These are phyloP conservation scores for Elaphomyces granulatus DNA, from an alignment of 495 filamentous ascomycete species.

Conservation along the genomic window DNA sequence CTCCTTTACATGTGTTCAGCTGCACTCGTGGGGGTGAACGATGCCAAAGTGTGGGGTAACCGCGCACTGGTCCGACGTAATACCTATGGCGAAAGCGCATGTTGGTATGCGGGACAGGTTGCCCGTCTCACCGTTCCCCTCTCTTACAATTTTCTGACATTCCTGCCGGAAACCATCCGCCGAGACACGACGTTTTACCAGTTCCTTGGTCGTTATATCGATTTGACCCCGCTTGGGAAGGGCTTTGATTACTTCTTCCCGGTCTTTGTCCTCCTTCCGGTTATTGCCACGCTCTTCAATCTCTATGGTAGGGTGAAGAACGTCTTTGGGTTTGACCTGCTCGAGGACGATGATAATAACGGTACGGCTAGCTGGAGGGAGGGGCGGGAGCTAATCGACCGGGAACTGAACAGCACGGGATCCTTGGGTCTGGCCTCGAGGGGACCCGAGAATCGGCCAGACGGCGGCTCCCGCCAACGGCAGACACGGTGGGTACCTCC, in stretches of 20 bases:
- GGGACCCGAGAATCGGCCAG: constrained; percentile 15
- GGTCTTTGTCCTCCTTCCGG: constrained; percentile 67
- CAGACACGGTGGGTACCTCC: constrained; percentile 10
- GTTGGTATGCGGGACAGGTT: constrained; percentile 87
- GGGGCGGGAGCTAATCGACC: constrained; percentile 83
- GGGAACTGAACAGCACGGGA: constrained; percentile 58
- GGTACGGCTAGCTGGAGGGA: constrained; percentile 85
- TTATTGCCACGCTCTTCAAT: constrained; percentile 70
- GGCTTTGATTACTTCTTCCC: constrained; percentile 86
- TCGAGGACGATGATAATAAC: constrained; percentile 59
- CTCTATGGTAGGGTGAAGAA: constrained; percentile 70
- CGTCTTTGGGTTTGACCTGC: constrained; percentile 60
- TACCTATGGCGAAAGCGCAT: constrained; percentile 80
- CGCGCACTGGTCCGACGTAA: constrained; percentile 79
- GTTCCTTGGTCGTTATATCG: constrained; percentile 73
- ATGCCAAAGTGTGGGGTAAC: constrained; percentile 90
- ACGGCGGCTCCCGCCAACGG: constrained; percentile 10
- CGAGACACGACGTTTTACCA: constrained; percentile 63
- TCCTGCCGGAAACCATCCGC: constrained; percentile 54
- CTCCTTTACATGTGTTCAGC: constrained; percentile 85
- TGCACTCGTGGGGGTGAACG: constrained; percentile 69
- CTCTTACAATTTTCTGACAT: constrained; percentile 89
- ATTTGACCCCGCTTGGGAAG: constrained; percentile 67
- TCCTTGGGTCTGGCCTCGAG: constrained; percentile 32
- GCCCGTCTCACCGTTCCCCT: constrained; percentile 83